Evolutionary conservation across 371 early-diverging fungal species (phyloP).

Genomic region (Encephalitozoon romaleae): DNA sequence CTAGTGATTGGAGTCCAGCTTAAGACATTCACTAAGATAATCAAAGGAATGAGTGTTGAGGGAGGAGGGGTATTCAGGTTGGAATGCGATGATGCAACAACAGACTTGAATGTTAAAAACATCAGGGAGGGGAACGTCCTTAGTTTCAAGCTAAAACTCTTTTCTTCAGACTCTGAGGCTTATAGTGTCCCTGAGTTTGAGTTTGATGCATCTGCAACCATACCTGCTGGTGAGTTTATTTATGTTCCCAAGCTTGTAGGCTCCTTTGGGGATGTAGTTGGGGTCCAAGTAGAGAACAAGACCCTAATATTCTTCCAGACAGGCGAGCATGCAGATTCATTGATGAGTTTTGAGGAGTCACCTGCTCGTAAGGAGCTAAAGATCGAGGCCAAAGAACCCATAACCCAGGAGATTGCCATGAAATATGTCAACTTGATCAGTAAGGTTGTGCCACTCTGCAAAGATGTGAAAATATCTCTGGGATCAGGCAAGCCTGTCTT

Average conservation of each 20-base stretch:
- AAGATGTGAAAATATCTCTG: slow-evolving; percentile 35
- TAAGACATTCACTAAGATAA: slow-evolving; percentile 44
- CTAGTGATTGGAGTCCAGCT: slow-evolving; percentile 54
- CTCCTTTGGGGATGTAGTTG: slow-evolving; percentile 46
- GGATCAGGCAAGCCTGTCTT: slow-evolving; percentile 44
- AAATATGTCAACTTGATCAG: slow-evolving; percentile 52
- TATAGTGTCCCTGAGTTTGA: slow-evolving; percentile 41
- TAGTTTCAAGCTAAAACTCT: slow-evolving; percentile 34
- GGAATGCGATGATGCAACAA: slow-evolving; percentile 36
- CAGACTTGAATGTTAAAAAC: slow-evolving; percentile 23
- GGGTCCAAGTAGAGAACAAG: slow-evolving; percentile 34
- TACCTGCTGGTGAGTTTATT: slow-evolving; percentile 44
- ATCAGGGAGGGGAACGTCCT: slow-evolving; percentile 1
- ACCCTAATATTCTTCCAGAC: slow-evolving; percentile 33
- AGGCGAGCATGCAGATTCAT: slow-evolving; percentile 40
- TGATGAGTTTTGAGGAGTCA: slow-evolving; percentile 28
- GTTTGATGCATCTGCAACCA: slow-evolving; percentile 28
- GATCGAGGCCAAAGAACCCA: slow-evolving; percentile 1
- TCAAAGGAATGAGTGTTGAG: slow-evolving; percentile 48
- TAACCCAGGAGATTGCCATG: slow-evolving; percentile 54
- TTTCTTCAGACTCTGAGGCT: slow-evolving; percentile 33
- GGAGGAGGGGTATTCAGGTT: slow-evolving; percentile 1
- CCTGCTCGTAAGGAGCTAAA: not conserved
- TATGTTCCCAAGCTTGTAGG: slow-evolving; percentile 38
- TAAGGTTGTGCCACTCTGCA: slow-evolving; percentile 35